Base-by-base conservation (phyloP, 345 rosid genomes). In the Physaria fendleri region DNA sequence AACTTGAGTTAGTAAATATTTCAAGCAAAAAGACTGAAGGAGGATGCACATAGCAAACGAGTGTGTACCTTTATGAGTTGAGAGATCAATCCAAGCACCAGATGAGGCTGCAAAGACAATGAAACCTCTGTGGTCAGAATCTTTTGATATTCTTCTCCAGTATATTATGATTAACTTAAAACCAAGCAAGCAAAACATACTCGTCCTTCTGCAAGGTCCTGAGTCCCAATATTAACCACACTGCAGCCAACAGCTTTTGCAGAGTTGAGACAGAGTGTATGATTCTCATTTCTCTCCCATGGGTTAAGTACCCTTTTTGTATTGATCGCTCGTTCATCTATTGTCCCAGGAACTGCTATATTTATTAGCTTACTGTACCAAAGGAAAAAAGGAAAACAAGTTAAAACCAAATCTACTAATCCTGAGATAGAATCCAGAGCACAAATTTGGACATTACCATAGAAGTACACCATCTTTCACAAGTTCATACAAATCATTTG, bases 251-350 rank as follows among this genome's bases (percentile, higher is more conserved):
- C 87, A 40, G 96, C 96, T 81, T 83, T 92, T 4, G 96, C 96
- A 57, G 90, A 92, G 77, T 92, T 92, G 46, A 92, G 96, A 77
- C 93, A 84, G 28, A 92, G 90, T 4, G 96, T 92, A 68, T 92
- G 98, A 71, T 92, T 88, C 79, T 92, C 97, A 70, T 86, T 88
- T 78, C 89, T 84, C 80, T 93, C 97, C 97, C 95, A 93, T 2
- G 80, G 86, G 63, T 88, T 93, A 62, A 93, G 93, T 42, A 84
- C 88, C 40, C 74, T 66, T 73, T 93, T 93, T 4, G 85, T 80
- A 66, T 93, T 93, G 54, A 88, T 86, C 21, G 99, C 90, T 51
- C 97, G 79, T 66, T 88, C 97, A 71, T 93, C 97, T 37, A 93
- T 88, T 29, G 97, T 93, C 68, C 95, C 94, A 0, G 94, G 89